These are phyloP conservation scores for Zygosaccharomyces bailii DNA, from an alignment of 805 yeast genomes.

Conservation along the genomic window DNA sequence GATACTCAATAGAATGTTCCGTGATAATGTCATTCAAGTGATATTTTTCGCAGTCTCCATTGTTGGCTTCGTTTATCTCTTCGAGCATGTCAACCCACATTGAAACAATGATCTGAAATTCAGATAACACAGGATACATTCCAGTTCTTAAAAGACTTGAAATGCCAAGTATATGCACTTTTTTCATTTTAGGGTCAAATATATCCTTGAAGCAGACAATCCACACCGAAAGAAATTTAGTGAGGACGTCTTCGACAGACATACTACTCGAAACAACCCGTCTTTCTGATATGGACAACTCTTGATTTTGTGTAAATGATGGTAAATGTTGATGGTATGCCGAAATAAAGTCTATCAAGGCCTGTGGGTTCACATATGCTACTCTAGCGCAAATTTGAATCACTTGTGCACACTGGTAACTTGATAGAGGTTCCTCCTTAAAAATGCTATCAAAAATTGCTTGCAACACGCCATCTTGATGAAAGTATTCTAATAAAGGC, in stretches of 20 bases:
- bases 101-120: slow-evolving; percentile 36
- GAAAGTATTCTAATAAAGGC: slow-evolving; percentile 26
- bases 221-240: slow-evolving; percentile 37
- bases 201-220: slow-evolving; percentile 50
- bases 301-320: slow-evolving; percentile 19
- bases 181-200: slow-evolving; percentile 73
- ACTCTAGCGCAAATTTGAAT: slow-evolving; percentile 38
- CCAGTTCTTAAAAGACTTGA: slow-evolving; percentile 47
- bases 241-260: slow-evolving; percentile 27
- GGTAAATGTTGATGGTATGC: slow-evolving; percentile 27
- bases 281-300: slow-evolving; percentile 23
- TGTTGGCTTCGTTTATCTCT: slow-evolving; percentile 60
- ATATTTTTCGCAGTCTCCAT: slow-evolving; percentile 56
- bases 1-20: slow-evolving; percentile 31
- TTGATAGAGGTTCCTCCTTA: slow-evolving; percentile 31
- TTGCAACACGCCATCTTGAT: slow-evolving; percentile 25
- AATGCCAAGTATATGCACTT: slow-evolving; percentile 62
- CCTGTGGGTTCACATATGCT: slow-evolving; percentile 35
- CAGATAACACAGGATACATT: slow-evolving; percentile 30
- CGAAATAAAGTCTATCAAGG: slow-evolving; percentile 32
- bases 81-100: slow-evolving; percentile 59
- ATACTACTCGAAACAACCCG: slow-evolving; percentile 27
- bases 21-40: slow-evolving; percentile 43
- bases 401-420: slow-evolving; percentile 35
- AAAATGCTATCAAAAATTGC: slow-evolving; percentile 32